Base-by-base conservation (phyloP, 768 basidiomycete genomes). In the Pleurotus djamor region DNA sequence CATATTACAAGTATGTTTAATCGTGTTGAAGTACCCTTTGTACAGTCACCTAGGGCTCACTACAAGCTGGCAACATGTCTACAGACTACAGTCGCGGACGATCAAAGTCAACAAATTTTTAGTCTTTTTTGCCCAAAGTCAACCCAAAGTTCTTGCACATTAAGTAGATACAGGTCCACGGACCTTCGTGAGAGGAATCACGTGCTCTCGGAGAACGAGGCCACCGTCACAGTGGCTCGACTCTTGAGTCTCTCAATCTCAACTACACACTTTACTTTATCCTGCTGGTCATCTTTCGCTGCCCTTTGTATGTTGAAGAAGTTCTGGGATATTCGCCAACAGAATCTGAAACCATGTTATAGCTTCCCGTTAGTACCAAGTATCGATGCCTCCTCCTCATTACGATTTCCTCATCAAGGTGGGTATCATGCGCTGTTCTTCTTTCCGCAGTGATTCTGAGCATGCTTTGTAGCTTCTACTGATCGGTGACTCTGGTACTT, bases 321-420 rank as follows among this genome's bases (percentile, higher is more conserved):
- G n/a, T n/a, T n/a, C n/a, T n/a, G n/a, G n/a, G n/a, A 10, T 35
- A 50, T 32, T 33, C 10, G 17, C 5, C 16, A 1, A 33, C 34
- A 7, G n/a, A n/a, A n/a, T 8, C 6, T 50, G 9, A 33, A 33
- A 3, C 17, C 2, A 9, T 32, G 14, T 8, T n/a, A 7, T 34
- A 55, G 37, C 7, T 55, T 14, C n/a, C 41, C 54, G n/a, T 32
- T 41, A 56, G 41, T 41, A 28, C 10, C 54, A 14, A 93, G 41
- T 41, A 28, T 6, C 54, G 21, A 93, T 93, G 92, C 91, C 92
- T 54, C 90, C 92, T 58, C 91, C 93, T 54, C 94, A 97, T 76
- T 98, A 98, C 79, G 96, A 98, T 80, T 96, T 97, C 69, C 83
- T 96, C 74, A 93, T 95, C 86, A 96, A 92, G 81, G 92, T 90